Base-by-base conservation (phyloP, 129 eudicot genomes). In the Flaveria sonorensis region DNA sequence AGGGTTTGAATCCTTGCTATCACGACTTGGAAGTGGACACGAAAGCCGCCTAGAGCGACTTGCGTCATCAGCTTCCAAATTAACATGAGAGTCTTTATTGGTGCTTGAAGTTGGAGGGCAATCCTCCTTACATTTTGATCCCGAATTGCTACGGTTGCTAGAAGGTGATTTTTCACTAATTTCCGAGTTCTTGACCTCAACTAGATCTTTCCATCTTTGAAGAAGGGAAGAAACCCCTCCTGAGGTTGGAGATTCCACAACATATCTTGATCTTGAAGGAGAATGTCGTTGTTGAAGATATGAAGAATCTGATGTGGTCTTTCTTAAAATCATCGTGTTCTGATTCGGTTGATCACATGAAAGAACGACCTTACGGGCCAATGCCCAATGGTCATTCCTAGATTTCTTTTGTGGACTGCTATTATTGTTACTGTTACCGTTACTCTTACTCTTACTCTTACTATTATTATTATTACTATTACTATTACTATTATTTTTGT, bases 191-290 rank as follows among this genome's bases (percentile, higher is more conserved):
- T 82, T 84, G 36, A 74, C 45, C 76, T 80, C 86, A 3, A 87
- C 86, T 60, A 80, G 65, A 72, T 81, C 89, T 51, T 83, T 75
- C 98, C 98, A 93, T 68, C 59, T 88, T 59, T 72, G 87, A 52
- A 90, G 86, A 2, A 93, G 84, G 0, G 96, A 88, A 11, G 98
- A 93, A 39, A 93, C 96, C 6, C 86, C 92, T 4, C 84, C 77
- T 8, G 51, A 67, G 69, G 75, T 82, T 10, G 75, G 74, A 56
- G 77, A 71, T 77, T 78, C 83, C 5, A 53, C 63, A 1, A 80
- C 68, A 68, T n/a, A 55, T 36, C 75, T 82, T 3, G 70, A 20
- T 42, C 52, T 65, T 24, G 70, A 21, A 32, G 64, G 64, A 10
- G 78, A 42, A 76, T 71, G 32, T 2, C 45, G 55, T 53, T 62